phyloP scores from a whole-genome alignment of 495 filamentous ascomycete genomes.

The Aspergillus saccharolyticus region DNA sequence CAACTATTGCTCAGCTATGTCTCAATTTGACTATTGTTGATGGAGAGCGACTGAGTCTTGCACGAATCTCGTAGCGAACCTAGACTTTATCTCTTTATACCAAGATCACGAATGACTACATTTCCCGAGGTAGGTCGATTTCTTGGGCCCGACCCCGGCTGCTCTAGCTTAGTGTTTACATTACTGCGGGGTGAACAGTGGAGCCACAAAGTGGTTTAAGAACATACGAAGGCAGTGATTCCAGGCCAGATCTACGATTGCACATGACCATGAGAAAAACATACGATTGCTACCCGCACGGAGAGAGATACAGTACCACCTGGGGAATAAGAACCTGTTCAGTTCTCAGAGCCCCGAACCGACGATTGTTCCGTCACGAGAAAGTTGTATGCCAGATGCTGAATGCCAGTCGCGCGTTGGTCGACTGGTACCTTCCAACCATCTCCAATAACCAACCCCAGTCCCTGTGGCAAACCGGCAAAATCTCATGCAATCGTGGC shows the following conservation, averaged over 20 bases:
- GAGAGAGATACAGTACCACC: background rate
- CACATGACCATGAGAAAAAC: conserved; percentile 4
- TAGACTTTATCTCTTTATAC: too few relatives aligned
- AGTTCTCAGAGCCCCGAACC: background rate
- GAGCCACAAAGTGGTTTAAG: background rate
- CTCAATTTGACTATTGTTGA: too few relatives aligned
- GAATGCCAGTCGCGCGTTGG: conserved; percentile 5
- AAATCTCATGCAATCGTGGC: conserved; percentile 21
- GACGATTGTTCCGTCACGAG: background rate
- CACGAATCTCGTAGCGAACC: too few relatives aligned
- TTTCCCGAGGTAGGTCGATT: too few relatives aligned
- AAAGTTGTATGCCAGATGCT: background rate
- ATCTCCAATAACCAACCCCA: conserved; percentile 16
- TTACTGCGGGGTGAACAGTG: background rate
- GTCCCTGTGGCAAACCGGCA: conserved; percentile 13
- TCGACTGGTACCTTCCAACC: conserved; percentile 13
- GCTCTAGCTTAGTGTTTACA: background rate
- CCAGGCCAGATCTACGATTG: background rate
- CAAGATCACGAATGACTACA: background rate
- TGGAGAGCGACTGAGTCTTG: too few relatives aligned
- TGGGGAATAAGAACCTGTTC: background rate
- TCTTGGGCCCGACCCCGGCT: too few relatives aligned
- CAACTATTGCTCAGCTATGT: too few relatives aligned
- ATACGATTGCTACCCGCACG: conserved; percentile 11
- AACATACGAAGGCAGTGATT: background rate